A percentile compares a stretch with the other conserved stretches of the same genome.
Conservation (phyloP, 768 basidiomycete genomes). For the Hygrophorus pudorinus region DNA sequence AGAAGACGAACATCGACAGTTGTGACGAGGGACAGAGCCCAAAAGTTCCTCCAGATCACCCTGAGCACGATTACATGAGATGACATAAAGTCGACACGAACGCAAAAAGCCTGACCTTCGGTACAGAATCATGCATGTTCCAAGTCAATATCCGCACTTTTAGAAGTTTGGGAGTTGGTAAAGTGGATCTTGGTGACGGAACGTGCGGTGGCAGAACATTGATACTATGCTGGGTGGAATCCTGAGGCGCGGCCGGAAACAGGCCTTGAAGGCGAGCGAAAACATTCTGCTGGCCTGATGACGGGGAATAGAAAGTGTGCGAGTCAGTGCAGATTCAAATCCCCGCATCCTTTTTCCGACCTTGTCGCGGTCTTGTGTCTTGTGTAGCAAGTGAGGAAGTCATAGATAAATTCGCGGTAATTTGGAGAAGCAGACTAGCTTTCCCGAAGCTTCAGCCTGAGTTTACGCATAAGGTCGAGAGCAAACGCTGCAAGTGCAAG, state of each 20-base stretch:
- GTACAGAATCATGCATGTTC: constrained; percentile 82
- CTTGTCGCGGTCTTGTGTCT: not conserved
- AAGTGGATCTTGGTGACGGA: constrained; percentile 16
- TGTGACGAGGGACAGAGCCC: constrained; percentile 45
- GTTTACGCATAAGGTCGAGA: no score
- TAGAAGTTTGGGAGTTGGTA: constrained; percentile 31
- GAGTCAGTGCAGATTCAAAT: not conserved
- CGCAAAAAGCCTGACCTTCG: constrained; percentile 38
- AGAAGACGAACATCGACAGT: constrained; percentile 15
- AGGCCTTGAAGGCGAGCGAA: constrained; percentile 43
- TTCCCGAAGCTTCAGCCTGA: no score
- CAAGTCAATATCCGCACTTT: constrained; percentile 67
- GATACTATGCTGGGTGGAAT: constrained; percentile 11
- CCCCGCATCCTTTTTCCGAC: not conserved
- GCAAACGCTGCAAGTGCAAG: no score
- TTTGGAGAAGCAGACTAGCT: not conserved
- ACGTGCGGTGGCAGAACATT: constrained; percentile 15
- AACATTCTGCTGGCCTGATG: constrained; percentile 27
- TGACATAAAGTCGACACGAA: not conserved
- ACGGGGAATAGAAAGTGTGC: not conserved
- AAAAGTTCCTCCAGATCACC: constrained; percentile 67
- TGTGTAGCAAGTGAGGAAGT: not conserved
- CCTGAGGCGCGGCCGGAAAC: constrained; percentile 29
- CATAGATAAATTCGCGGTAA: not conserved
- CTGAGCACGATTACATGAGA: constrained; percentile 24